Evolutionary conservation across 805 yeast species (phyloP), one percentile per base, ranked within the genome.

Genomic region (Lachancea cidri): DNA sequence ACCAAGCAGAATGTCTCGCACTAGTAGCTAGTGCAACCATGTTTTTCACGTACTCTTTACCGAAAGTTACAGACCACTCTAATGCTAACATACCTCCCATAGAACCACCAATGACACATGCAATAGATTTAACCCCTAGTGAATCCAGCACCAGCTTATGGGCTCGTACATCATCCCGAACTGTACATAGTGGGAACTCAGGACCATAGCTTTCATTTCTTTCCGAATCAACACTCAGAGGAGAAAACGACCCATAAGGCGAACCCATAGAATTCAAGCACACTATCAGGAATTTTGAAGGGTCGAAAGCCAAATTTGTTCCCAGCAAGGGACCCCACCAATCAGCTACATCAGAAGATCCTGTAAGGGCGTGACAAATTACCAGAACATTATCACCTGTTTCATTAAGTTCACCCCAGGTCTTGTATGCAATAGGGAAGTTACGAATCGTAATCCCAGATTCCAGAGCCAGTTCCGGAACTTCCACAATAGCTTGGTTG

Each of bases 311-410:
- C 38, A 50, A 41, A 43, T 81, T 76, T 11, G 79, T 84, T 0
- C 98, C 98, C 20, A 93, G 66, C 17, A 93, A 64, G 0, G 98
- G 97, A 0, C 98, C 97, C 98, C 98, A 93, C 98, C 98, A 93
- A 56, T 93, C 98, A 30, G 83, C 74, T 14, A 91, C 96, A 60
- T 93, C 98, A 0, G 96, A 76, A 0, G 96, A 87, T 0, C 98
- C 98, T 0, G 98, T 88, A 41, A 93, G 70, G 0, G 98, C 98
- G 68, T 93, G 98, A 53, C 96, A 85, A 11, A 93, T 85, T n/a
- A 93, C 78, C 71, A 93, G 68, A 44, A 82, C 88, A 58, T 93
- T 93, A 50, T 80, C 81, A 6, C 74, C 79, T 2, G 62, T 67
- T 5, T 70, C 75, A 57, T 88, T 88, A 35, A 93, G 71, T 41